These are phyloP conservation scores for Fonsecaea nubica DNA, from an alignment of 2,329 filamentous ascomycete species.

Conservation along the genomic window DNA sequence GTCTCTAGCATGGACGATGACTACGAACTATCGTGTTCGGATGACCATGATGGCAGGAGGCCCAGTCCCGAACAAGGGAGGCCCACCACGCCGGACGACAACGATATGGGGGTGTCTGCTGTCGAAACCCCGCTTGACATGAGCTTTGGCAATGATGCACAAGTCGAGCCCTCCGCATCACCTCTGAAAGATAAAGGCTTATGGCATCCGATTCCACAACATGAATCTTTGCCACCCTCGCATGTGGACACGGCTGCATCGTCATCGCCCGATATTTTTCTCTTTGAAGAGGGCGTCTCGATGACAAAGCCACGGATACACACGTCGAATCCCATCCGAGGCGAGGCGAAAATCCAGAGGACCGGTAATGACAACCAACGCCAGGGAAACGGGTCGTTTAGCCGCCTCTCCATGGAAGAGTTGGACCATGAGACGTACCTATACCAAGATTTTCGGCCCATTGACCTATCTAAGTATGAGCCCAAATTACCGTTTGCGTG, in stretches of 20 bases:
- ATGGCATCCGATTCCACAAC: conserved; percentile 19
- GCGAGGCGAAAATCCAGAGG: background rate
- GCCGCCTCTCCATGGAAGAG: conserved; percentile 31
- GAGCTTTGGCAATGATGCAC: conserved; percentile 25
- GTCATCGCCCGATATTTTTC: conserved; percentile 32
- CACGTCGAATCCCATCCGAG: conserved; percentile 32
- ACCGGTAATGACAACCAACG: background rate
- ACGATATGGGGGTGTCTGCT: conserved; percentile 9
- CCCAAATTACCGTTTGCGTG: conserved; percentile 38
- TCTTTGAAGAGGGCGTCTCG: conserved; percentile 28
- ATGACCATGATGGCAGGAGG: conserved; percentile 4
- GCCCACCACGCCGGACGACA: conserved; percentile 8
- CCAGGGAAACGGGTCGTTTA: background rate
- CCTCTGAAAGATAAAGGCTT: conserved; percentile 4
- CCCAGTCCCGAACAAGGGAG: conserved; percentile 8
- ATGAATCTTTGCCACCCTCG: conserved; percentile 12
- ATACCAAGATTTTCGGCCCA: conserved; percentile 38
- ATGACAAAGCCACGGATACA: conserved; percentile 33
- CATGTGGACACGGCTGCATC: conserved; percentile 28
- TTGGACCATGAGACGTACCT: conserved; percentile 32
- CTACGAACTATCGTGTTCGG: conserved; percentile 21
- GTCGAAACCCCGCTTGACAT: conserved; percentile 26
- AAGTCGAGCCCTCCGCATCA: background rate
- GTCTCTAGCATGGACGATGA: conserved; percentile 27
- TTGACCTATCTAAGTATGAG: conserved; percentile 38